Evolutionary conservation across 352 stramenopile species (phyloP).

Genomic region (Thalassiosira ordinaria): DNA sequence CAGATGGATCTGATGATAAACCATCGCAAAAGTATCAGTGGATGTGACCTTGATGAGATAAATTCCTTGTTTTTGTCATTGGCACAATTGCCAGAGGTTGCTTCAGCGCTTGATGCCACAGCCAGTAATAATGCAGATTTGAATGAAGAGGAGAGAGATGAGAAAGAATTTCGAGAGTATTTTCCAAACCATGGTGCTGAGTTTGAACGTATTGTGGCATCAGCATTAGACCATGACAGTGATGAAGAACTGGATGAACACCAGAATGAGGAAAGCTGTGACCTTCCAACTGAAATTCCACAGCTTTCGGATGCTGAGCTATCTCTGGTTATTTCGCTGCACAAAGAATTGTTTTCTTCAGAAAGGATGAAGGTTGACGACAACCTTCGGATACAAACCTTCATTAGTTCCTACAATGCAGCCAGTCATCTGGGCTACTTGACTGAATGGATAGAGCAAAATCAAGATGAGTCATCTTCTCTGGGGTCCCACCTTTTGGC

Average conservation of each 20-base stretch:
- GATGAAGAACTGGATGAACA: conserved; percentile 19
- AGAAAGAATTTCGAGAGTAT: conserved; percentile 67
- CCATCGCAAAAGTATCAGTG: conserved; percentile 9
- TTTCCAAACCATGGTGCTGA: conserved; percentile 69
- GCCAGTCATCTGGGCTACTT: conserved; percentile 56
- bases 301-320: conserved; percentile 69
- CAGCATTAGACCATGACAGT: conserved; percentile 37
- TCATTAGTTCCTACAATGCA: conserved; percentile 71
- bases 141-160: conserved; percentile 48
- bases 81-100: conserved; percentile 41
- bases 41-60: conserved; percentile 27
- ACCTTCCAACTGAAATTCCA: conserved; percentile 23
- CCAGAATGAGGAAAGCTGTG: conserved; percentile 18
- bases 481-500: conserved; percentile 82
- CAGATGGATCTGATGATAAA: conserved; percentile 47
- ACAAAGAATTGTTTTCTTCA: conserved; percentile 66
- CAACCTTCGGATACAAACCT: conserved; percentile 59
- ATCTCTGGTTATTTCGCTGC: conserved; percentile 61
- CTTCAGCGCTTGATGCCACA: conserved; percentile 42
- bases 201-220: conserved; percentile 56
- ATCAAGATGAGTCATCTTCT: conserved; percentile 37
- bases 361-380: conserved; percentile 44
- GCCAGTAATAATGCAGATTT: conserved; percentile 7
- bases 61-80: conserved; percentile 55
- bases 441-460: conserved; percentile 63